Evolutionary conservation across 768 basidiomycete species (phyloP), one percentile per base, ranked within the genome.

Genomic region (Amanita polypyramis): DNA sequence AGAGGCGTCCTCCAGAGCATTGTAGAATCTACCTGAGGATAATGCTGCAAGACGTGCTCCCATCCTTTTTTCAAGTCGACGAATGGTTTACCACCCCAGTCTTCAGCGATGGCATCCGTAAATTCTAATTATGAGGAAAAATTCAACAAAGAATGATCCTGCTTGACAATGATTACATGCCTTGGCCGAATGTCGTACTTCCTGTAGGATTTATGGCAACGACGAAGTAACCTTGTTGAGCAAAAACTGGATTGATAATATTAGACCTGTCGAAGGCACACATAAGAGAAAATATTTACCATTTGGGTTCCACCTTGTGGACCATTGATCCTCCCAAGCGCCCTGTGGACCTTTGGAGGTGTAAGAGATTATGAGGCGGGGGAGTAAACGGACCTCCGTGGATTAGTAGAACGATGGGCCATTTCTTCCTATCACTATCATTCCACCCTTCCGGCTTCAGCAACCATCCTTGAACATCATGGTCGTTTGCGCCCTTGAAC

Each of bases 131-230:
- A 17, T 3, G 14, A n/a, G 21, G 2, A 6, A 17, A 6, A 10
- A 48, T 5, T 34, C 21, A 5, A 40, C n/a, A 14, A 36, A 37
- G 32, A 35, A 23, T 34, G 11, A 27, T 49, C 12, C 36, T 27
- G 50, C 25, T 35, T n/a, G 14, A 23, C 33, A 20, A 15, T 40
- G 37, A 36, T 54, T 29, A 21, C 38, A 40, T 56, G 81, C 87
- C 72, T 75, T 95, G 92, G 3, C 92, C 93, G 55, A 93, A 96
- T 0, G 88, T 83, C 3, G 95, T 97, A 23, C 85, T 88, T 7
- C 95, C 95, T 0, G 93, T 95, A 2, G 95, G 95, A 60, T 98
- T 97, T 56, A 96, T 82, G 25, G 83, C 73, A 34, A 96, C 73
- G 9, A 80, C 77, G 56, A 95, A 82, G 64, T 97, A 99, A 0